These are phyloP conservation scores for Fusarium sp. DNA, from an alignment of 2,329 filamentous ascomycete species.

Conservation along the genomic window DNA sequence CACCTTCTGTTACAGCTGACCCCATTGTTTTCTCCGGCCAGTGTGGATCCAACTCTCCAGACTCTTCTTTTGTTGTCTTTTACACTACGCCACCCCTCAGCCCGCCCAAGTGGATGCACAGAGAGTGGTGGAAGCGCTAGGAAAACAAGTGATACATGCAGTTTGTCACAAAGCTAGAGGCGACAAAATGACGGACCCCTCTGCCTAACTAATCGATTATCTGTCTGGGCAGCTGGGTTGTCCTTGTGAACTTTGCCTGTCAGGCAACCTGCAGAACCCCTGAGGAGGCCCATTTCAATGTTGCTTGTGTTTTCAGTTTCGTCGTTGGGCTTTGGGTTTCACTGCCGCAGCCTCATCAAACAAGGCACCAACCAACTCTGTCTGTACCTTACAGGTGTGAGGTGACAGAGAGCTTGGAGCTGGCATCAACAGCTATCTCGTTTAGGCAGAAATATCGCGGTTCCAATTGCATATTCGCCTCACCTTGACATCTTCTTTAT, in stretches of 20 bases:
- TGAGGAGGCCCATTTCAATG: conserved; percentile 14
- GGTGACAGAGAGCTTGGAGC: neutral
- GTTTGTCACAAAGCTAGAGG: too few species aligned
- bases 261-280: conserved; percentile 20
- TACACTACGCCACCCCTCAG: too few species aligned
- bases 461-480: conserved; percentile 8
- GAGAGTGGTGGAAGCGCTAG: too few species aligned
- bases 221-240: neutral
- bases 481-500: conserved; percentile 3
- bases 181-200: too few species aligned
- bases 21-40: conserved; percentile 15
- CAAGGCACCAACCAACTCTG: conserved; percentile 16
- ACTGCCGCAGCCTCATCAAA: conserved; percentile 23
- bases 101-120: conserved; percentile 42
- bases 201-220: conserved; percentile 15
- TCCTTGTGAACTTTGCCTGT: neutral
- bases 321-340: conserved; percentile 31
- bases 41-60: conserved; percentile 31
- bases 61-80: conserved; percentile 31
- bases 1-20: conserved; percentile 1
- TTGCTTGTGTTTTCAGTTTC: conserved; percentile 5
- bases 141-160: too few species aligned
- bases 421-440: conserved; percentile 5
- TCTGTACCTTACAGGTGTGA: conserved; percentile 25
- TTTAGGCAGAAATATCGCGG: neutral